Base-by-base conservation (phyloP, 129 eudicot genomes). In the Oenanthe sinensis region DNA sequence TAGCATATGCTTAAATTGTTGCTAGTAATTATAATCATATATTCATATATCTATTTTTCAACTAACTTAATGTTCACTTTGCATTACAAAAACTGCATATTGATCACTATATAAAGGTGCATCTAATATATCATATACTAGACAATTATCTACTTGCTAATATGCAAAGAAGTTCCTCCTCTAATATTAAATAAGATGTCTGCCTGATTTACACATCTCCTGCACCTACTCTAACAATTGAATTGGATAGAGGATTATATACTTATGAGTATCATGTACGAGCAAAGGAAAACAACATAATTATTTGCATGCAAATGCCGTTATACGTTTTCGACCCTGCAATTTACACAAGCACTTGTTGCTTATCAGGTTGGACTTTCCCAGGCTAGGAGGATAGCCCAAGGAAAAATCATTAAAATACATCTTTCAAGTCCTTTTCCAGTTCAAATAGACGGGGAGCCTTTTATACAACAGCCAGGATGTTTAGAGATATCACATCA, bases 401-500 rank as follows among this genome's bases (percentile, higher is more conserved):
- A 93, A 85, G 98, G 98, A 77, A 86, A 85, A 55, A 62, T 73
- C 52, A 85, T 93, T 16, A 85, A 79, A 78, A 86, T 93, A 55
- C 96, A 93, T 60, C 83, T 86, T 58, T 90, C 92, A 47, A 89
- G 92, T 82, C 87, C 96, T 42, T 89, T 93, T 73, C 96, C 96
- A 14, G 96, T 93, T 70, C 98, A 93, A 82, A 86, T 93, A 42
- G 98, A 93, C 47, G 98, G 96, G 83, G 98, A 93, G 76, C 98
- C 98, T 80, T 93, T 88, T 86, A 84, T 93, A 33, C 92, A 90
- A 50, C 87, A 90, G 73, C 96, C 98, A 20, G 94, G 98, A 79
- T 85, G 89, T 60, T 76, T 93, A 77, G 95, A 84, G 70, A 89
- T 93, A 85, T 69, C 90, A 77, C 98, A 93, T 85, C 98, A 93